Evolutionary conservation across 331 rosid species (phyloP).

Genomic region (Acacia pycnantha): DNA sequence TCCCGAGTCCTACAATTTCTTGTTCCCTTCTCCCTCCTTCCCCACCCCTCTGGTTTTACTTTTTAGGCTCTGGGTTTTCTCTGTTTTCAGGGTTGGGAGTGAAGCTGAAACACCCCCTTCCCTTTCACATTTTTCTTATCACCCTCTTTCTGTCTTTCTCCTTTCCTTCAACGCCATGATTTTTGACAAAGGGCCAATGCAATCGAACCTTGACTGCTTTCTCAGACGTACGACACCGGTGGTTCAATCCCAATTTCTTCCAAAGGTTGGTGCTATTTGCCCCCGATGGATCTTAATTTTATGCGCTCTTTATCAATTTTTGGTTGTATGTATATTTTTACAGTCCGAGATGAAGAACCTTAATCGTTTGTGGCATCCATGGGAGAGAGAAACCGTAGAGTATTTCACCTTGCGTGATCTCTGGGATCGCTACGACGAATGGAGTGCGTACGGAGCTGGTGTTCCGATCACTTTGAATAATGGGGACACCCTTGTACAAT

Average conservation of each 20-base stretch:
- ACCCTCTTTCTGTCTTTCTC: conserved; percentile 11
- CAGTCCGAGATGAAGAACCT: conserved; percentile 77
- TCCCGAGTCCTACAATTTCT: conserved; percentile 54
- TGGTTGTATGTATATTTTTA: neutral
- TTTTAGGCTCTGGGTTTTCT: conserved; percentile 34
- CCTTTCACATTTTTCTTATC: conserved; percentile 3
- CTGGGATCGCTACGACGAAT: conserved; percentile 90
- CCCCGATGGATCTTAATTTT: neutral
- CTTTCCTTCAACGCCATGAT: conserved; percentile 43
- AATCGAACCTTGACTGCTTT: conserved; percentile 85
- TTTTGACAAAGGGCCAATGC: conserved; percentile 67
- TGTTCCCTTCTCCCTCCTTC: conserved; percentile 19
- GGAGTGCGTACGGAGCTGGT: conserved; percentile 98
- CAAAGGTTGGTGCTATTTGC: conserved; percentile 50
- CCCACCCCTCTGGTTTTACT: neutral
- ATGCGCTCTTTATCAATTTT: neutral
- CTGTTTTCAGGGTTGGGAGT: conserved; percentile 70
- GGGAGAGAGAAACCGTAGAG: conserved; percentile 93
- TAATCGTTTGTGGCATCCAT: conserved; percentile 92
- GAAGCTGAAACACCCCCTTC: conserved; percentile 39
- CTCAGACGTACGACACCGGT: conserved; percentile 81
- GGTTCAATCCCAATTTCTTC: conserved; percentile 73
- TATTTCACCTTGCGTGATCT: conserved; percentile 83
- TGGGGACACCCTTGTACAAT: conserved; percentile 88
- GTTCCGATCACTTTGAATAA: conserved; percentile 67